Evolutionary conservation across 2,329 filamentous ascomycete genomes (phyloP).

Genomic region (Aspergillus versicolor): DNA sequence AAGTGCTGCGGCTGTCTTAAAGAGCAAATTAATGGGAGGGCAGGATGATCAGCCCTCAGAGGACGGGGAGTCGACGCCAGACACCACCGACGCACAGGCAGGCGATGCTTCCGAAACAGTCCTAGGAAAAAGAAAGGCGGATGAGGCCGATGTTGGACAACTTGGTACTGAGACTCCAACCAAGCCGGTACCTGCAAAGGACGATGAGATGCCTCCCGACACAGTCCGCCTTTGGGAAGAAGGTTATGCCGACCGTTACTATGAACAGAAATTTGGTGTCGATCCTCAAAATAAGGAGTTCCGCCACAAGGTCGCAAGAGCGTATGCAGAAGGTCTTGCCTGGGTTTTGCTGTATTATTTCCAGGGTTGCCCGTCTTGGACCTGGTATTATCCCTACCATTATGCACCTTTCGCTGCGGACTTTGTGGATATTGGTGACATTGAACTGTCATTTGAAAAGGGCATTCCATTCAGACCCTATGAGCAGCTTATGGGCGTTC

Average conservation of each 20-base stretch:
- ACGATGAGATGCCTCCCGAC: constrained; percentile 69
- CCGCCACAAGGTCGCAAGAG: constrained; percentile 79
- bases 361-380: constrained; percentile 97
- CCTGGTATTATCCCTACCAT: constrained; percentile 98
- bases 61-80: constrained; percentile 24
- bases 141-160: constrained; percentile 62
- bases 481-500: constrained; percentile 96
- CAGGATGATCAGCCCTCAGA: constrained; percentile 21
- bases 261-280: constrained; percentile 92
- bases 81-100: constrained; percentile 23
- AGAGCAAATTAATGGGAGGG: constrained; percentile 67
- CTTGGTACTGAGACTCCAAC: constrained; percentile 57
- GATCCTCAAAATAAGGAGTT: constrained; percentile 79
- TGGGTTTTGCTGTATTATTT: constrained; percentile 98
- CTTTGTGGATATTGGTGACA: constrained; percentile 77
- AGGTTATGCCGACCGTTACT: constrained; percentile 93
- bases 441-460: constrained; percentile 79
- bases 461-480: constrained; percentile 86
- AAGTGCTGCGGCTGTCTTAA: constrained; percentile 85
- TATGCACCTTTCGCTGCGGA: constrained; percentile 97
- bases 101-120: constrained; percentile 34
- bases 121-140: constrained; percentile 63
- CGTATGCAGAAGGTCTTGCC: constrained; percentile 91
- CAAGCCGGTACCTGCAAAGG: constrained; percentile 50
- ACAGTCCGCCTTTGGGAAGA: constrained; percentile 91